Conservation (phyloP, 1,284 basidiomycete genomes). For the Ceratobasidium sp. region DNA sequence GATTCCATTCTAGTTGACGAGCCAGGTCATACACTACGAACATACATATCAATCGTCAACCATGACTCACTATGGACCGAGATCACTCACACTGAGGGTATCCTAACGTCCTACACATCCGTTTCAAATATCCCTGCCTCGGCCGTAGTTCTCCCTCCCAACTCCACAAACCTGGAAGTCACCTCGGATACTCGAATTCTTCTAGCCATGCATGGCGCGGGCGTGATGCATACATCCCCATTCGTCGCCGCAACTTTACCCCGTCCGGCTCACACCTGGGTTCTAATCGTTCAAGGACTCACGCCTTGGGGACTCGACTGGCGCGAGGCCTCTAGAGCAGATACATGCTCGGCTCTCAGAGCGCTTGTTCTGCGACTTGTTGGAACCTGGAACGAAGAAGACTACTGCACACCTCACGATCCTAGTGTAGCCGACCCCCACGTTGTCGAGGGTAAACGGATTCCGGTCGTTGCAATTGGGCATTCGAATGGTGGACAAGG, state of each 20-base stretch:
- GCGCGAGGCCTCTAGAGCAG: conserved; percentile 80
- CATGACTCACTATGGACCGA: conserved; percentile 48
- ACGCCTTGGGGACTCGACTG: conserved; percentile 89
- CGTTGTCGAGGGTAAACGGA: conserved; percentile 26
- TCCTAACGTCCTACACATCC: conserved; percentile 68
- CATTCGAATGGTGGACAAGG: conserved; percentile 97
- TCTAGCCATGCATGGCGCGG: conserved; percentile 87
- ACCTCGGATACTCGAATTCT: conserved; percentile 64
- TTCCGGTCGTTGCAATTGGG: conserved; percentile 76
- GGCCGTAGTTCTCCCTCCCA: conserved; percentile 68
- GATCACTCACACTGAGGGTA: background rate
- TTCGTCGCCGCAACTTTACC: conserved; percentile 75
- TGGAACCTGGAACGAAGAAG: conserved; percentile 28
- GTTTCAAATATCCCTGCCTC: conserved; percentile 68
- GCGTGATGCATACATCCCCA: conserved; percentile 70
- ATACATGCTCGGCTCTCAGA: conserved; percentile 72
- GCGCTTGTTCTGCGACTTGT: conserved; percentile 55
- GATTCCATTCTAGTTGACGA: background rate
- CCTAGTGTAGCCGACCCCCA: no score
- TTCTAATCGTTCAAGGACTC: conserved; percentile 78
- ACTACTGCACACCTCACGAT: conserved; percentile 39
- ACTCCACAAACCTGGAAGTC: conserved; percentile 50
- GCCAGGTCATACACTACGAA: conserved; percentile 50
- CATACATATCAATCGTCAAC: conserved; percentile 64
- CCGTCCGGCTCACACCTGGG: conserved; percentile 73